Evolutionary conservation across 805 yeast genomes (phyloP).

Genomic region (Candida oleophila): DNA sequence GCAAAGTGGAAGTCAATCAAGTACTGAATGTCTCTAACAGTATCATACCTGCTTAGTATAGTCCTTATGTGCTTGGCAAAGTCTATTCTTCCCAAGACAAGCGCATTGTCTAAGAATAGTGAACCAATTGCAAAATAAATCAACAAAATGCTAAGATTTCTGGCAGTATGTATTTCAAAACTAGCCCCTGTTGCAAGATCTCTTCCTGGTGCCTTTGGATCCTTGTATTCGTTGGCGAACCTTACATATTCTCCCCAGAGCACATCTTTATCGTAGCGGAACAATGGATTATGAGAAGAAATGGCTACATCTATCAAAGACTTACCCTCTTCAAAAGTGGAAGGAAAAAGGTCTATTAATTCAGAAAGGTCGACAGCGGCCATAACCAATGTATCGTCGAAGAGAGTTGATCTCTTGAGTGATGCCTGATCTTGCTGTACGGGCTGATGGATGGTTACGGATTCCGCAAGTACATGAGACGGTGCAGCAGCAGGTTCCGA

Average conservation of each 20-base stretch:
- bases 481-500: background rate
- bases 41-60: conserved; percentile 15
- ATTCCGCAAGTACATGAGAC: no score
- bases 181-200: background rate
- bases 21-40: conserved; percentile 22
- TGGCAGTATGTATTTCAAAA: background rate
- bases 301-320: background rate
- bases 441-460: no score
- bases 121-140: background rate
- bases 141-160: background rate
- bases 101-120: background rate
- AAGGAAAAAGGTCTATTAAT: background rate
- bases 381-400: background rate
- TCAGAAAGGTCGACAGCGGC: background rate
- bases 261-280: background rate
- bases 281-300: background rate
- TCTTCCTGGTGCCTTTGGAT: no score
- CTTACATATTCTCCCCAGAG: background rate
- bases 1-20: conserved; percentile 26
- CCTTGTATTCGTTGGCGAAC: background rate
- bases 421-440: no score
- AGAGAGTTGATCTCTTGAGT: background rate
- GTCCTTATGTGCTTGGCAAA: conserved; percentile 16
- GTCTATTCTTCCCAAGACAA: conserved; percentile 8
- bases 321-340: background rate